These are phyloP conservation scores for Diplocarpon rosae DNA, from an alignment of 2,329 filamentous ascomycete genomes.

Conservation along the genomic window DNA sequence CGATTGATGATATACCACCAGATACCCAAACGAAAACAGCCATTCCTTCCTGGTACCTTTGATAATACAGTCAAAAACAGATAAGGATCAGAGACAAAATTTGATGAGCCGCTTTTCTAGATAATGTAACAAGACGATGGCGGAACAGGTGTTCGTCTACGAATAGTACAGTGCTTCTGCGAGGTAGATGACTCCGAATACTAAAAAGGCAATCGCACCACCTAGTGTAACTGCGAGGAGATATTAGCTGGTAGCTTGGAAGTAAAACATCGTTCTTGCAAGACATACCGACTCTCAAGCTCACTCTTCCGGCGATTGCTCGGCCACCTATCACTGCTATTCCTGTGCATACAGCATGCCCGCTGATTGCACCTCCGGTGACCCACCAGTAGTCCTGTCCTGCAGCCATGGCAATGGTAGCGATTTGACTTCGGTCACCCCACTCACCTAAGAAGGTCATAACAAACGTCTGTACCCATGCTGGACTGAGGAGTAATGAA, in stretches of 20 bases:
- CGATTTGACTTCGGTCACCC: slow-evolving; percentile 96
- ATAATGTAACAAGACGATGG: background rate
- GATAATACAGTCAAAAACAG: background rate
- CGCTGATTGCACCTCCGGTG: slow-evolving; percentile 73
- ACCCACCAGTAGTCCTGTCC: slow-evolving; percentile 99
- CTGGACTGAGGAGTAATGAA: slow-evolving; percentile 79
- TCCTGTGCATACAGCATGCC: slow-evolving; percentile 82
- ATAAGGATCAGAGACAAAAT: background rate
- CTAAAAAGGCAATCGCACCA: slow-evolving; percentile 77
- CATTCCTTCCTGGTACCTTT: slow-evolving; percentile 1
- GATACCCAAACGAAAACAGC: background rate
- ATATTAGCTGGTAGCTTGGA: slow-evolving; percentile 17
- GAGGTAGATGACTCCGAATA: slow-evolving; percentile 87
- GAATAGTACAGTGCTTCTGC: slow-evolving; percentile 62
- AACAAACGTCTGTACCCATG: slow-evolving; percentile 97
- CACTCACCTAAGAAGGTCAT: slow-evolving; percentile 99
- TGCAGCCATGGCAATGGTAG: slow-evolving; percentile 96
- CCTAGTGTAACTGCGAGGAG: slow-evolving; percentile 69
- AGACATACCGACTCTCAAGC: slow-evolving; percentile 84
- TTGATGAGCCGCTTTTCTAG: slow-evolving; percentile 5
- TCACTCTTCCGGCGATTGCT: slow-evolving; percentile 87
- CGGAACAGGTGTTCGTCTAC: slow-evolving; percentile 5
- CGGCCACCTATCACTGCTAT: slow-evolving; percentile 85
- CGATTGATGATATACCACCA: background rate
- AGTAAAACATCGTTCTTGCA: background rate